A percentile compares a stretch with the other conserved stretches of the same genome.
Evolutionary conservation across 441 rosid species (phyloP).

Genomic region (Rhodomyrtus psidioides): DNA sequence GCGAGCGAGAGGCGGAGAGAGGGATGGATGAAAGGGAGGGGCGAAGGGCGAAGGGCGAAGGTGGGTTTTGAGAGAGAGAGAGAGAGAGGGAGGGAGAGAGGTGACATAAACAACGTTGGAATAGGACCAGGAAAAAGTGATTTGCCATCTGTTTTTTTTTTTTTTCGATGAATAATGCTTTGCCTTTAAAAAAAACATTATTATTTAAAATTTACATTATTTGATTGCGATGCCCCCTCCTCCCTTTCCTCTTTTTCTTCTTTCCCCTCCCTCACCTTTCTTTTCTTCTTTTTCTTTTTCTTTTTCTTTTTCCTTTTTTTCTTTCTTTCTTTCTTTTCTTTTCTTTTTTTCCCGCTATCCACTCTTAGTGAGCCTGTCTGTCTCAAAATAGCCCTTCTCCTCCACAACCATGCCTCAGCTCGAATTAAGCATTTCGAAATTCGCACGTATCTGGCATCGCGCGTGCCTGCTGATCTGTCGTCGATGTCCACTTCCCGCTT

Average conservation of each 20-base stretch:
- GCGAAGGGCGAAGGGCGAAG: not conserved
- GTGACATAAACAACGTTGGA: not conserved
- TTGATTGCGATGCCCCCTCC: not conserved
- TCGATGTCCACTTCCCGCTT: not conserved
- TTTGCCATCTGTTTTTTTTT: accelerated
- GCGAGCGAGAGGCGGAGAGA: no score
- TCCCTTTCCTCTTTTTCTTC: not conserved
- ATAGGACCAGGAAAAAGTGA: not conserved
- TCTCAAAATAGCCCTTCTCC: not conserved
- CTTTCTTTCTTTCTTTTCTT: not conserved
- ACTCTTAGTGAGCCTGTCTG: not conserved
- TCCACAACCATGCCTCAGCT: not conserved
- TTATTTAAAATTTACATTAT: not conserved
- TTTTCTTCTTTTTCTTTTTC: not conserved
- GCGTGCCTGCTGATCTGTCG: not conserved
- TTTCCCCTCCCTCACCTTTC: not conserved
- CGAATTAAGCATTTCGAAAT: not conserved
- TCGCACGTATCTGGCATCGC: accelerated
- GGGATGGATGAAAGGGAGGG: not conserved
- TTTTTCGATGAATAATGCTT: not conserved
- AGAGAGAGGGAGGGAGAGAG: not conserved
- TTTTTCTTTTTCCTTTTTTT: not conserved
- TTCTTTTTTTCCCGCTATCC: not conserved
- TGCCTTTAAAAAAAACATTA: no score
- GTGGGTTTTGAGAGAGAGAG: not conserved